phyloP scores from a whole-genome alignment of 768 basidiomycete species.

The Termitomyces sp. region DNA sequence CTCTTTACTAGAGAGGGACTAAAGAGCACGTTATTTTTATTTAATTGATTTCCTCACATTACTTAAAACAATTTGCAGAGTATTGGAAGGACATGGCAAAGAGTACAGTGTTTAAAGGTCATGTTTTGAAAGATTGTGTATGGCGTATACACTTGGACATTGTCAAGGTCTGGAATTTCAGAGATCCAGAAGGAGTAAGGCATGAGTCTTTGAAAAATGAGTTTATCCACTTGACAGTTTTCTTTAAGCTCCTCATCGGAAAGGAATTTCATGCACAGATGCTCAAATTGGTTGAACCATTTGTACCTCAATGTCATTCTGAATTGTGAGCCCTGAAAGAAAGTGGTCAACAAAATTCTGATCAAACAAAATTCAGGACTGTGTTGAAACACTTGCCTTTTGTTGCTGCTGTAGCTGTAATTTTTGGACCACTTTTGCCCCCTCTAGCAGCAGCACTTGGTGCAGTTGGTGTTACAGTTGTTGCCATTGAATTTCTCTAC shows the following conservation, averaged over 20 bases:
- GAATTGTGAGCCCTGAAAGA: neutral
- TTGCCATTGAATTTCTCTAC: neutral
- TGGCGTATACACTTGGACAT: slow-evolving; percentile 1
- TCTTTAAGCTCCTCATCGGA: neutral
- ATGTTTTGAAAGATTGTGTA: slow-evolving; percentile 1
- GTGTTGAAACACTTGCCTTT: neutral
- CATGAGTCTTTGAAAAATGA: neutral
- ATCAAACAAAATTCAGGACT: neutral
- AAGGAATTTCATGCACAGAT: neutral
- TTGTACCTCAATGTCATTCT: neutral
- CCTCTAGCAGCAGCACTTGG: neutral
- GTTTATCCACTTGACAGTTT: neutral
- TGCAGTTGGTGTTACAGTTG: neutral
- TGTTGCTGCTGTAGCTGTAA: neutral
- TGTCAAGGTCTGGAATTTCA: slow-evolving; percentile 1
- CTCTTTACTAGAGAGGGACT: neutral
- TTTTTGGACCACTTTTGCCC: neutral
- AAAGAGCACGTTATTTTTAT: neutral
- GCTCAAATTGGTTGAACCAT: neutral
- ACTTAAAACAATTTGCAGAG: neutral
- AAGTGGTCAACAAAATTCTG: neutral
- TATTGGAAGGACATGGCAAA: slow-evolving; percentile 2
- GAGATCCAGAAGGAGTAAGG: neutral
- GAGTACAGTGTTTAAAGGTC: neutral
- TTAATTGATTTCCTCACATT: neutral